These are phyloP conservation scores for Helianthus tuberosus DNA, from an alignment of 129 eudicot species.

Conservation along the genomic window DNA sequence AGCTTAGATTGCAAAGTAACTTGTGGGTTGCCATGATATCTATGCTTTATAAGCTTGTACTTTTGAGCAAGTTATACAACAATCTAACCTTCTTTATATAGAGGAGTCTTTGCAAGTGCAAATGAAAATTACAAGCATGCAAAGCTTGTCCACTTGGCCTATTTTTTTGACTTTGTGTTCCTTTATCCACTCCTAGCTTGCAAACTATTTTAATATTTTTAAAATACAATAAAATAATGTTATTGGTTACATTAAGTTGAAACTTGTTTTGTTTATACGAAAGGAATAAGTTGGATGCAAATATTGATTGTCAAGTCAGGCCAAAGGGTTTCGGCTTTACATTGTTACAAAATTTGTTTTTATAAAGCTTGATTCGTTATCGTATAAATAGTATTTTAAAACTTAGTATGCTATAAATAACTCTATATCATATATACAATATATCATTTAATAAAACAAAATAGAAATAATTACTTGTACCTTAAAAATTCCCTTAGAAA, in stretches of 20 bases:
- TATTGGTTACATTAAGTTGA: background rate
- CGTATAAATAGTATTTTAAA: background rate
- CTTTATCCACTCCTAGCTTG: conserved; percentile 7
- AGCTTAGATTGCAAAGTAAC: conserved; percentile 20
- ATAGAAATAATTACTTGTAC: no score
- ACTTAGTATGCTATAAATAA: no score
- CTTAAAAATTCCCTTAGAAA: no score
- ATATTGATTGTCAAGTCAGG: background rate
- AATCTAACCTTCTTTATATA: conserved; percentile 39
- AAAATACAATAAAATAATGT: conserved; percentile 1
- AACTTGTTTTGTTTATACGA: background rate
- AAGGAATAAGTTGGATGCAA: background rate
- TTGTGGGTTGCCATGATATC: conserved; percentile 36
- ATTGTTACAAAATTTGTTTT: background rate
- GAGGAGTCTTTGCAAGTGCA: conserved; percentile 33
- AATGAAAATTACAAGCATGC: conserved; percentile 45
- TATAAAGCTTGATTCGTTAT: background rate
- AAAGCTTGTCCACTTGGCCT: conserved; percentile 45
- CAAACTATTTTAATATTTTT: conserved; percentile 20
- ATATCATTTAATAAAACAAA: no score
- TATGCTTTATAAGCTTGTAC: conserved; percentile 31
- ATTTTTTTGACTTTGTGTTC: conserved; percentile 34
- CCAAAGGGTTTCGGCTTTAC: conserved; percentile 5
- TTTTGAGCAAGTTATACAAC: conserved; percentile 11
- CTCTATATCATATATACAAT: no score